These are phyloP conservation scores for Hypomontagnella submonticulosa DNA, from an alignment of 495 filamentous ascomycete genomes.

Conservation along the genomic window DNA sequence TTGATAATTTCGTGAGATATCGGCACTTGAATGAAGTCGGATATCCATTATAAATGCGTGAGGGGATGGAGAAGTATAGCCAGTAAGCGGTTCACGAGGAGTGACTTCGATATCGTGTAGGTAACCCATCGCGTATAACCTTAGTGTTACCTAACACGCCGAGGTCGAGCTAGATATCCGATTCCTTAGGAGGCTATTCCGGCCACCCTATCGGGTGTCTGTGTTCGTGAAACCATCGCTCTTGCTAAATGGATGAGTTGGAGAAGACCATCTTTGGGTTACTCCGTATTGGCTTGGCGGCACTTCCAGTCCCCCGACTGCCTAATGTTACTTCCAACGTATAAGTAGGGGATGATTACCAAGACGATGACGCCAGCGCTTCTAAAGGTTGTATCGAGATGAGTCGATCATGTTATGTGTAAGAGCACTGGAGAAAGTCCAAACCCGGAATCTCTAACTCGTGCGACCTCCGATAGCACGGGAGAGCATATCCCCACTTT, in stretches of 20 bases:
- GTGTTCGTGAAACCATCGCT: too few relatives aligned
- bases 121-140: not conserved
- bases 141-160: not conserved
- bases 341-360: too few relatives aligned
- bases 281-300: too few relatives aligned
- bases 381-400: too few relatives aligned
- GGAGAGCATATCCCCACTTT: conserved; percentile 12
- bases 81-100: not conserved
- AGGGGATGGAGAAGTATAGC: not conserved
- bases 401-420: too few relatives aligned
- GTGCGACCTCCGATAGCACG: not conserved
- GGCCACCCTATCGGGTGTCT: not conserved
- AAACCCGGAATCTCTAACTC: not conserved
- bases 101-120: not conserved
- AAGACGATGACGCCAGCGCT: too few relatives aligned
- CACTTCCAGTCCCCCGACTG: too few relatives aligned
- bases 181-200: not conserved
- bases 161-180: not conserved
- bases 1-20: not conserved
- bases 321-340: too few relatives aligned
- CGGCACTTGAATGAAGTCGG: conserved; percentile 28
- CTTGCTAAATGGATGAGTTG: too few relatives aligned
- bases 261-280: too few relatives aligned
- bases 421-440: too few relatives aligned
- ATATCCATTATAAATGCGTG: conserved; percentile 7